Base-by-base conservation (phyloP, 2,329 filamentous ascomycete genomes). In the Elsinoe necatrix region DNA sequence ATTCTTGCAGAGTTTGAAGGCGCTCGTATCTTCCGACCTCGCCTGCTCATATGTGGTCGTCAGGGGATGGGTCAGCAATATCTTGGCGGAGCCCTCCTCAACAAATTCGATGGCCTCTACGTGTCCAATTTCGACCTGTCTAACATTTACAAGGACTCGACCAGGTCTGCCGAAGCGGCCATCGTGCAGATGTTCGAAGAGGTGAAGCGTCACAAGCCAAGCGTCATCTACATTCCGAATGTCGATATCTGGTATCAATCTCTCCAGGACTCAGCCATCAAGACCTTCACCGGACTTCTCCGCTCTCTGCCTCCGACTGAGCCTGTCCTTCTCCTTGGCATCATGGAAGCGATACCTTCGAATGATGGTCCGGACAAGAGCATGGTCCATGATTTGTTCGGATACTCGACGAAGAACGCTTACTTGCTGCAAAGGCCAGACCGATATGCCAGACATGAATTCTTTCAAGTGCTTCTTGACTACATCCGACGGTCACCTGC, bases 61-160 rank as follows among this genome's bases (percentile, higher is more conserved):
- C 77, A 83, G 43, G 93, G 93, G 8, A 97, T 97, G 92, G 93
- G 95, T 0, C 95, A 98, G 68, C 82, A 85, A 50, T 96, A 98
- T 65, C 76, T 98, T 37, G 84, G 89, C 27, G 84, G 85, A 48
- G 93, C 92, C 4, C 75, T 97, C 54, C 75, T 97, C 61, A 89
- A 95, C 69, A 85, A 95, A 67, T 86, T 98, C 56, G 93, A 98
- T 71, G 89, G 91, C 23, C 80, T 97, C 1, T 90, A 97, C 72
- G 88, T 98, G 2, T 91, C 97, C 68, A 90, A 87, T 55, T 95
- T 98, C 69, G 95, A 96, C 69, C 79, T 98, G 57, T 84, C 91
- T 0, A 93, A 87, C 14, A 77, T 98, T 57, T 78, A 95, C 58
- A 89, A 86, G 57, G 93, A 98, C 67, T 82, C 83, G 2, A 84